Conservation (phyloP, 345 rosid genomes). For the Citrus unshiu region DNA sequence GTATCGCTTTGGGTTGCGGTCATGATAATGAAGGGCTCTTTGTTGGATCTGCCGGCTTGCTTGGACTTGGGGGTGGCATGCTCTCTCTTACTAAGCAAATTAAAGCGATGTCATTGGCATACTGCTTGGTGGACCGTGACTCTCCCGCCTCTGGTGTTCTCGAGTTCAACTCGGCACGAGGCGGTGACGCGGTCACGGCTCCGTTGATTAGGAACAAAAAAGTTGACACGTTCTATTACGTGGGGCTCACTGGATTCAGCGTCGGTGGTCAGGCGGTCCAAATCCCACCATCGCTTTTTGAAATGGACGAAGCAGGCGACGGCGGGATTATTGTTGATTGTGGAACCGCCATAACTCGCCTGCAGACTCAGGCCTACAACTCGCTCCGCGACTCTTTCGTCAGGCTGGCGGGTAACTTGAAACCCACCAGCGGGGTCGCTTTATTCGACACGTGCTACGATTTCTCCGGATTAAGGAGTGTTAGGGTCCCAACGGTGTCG, state of each 20-base stretch:
- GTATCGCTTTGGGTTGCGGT: slow-evolving; percentile 77
- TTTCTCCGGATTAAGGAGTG: slow-evolving; percentile 51
- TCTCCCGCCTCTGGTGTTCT: slow-evolving; percentile 59
- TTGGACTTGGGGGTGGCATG: slow-evolving; percentile 91
- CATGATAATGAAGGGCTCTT: slow-evolving; percentile 87
- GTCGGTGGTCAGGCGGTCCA: slow-evolving; percentile 71
- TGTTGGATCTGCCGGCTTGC: slow-evolving; percentile 75
- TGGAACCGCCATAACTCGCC: slow-evolving; percentile 88
- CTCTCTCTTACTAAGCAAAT: slow-evolving; percentile 73
- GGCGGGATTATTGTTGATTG: slow-evolving; percentile 89
- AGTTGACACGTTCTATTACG: slow-evolving; percentile 81
- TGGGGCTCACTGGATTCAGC: slow-evolving; percentile 74
- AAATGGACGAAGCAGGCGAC: slow-evolving; percentile 58
- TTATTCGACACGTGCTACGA: slow-evolving; percentile 96
- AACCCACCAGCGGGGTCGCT: slow-evolving; percentile 42
- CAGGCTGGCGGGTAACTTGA: slow-evolving; percentile 32
- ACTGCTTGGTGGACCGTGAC: slow-evolving; percentile 88
- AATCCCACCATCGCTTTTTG: slow-evolving; percentile 55
- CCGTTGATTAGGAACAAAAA: slow-evolving; percentile 56
- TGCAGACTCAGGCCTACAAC: slow-evolving; percentile 74
- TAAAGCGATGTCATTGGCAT: slow-evolving; percentile 75
- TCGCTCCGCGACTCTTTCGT: slow-evolving; percentile 75
- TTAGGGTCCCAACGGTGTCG: slow-evolving; percentile 76
- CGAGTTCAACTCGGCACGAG: slow-evolving; percentile 67
- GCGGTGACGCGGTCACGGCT: slow-evolving; percentile 47